Conservation (phyloP, 2,329 filamentous ascomycete species). For the Alternaria conjuncta region DNA sequence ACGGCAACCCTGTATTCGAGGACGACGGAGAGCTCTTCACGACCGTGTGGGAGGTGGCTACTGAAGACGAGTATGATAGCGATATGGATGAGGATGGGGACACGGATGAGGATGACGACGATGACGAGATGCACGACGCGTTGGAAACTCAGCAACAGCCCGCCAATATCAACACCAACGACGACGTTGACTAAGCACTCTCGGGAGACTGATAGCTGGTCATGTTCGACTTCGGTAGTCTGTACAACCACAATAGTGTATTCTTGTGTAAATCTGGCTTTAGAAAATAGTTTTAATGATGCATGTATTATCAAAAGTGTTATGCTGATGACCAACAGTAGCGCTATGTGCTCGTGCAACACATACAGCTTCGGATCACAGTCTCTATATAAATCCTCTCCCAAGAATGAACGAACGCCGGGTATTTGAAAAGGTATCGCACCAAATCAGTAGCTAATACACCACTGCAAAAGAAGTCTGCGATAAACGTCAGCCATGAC, state of each 20-base stretch:
- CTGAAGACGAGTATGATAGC: constrained; percentile 1
- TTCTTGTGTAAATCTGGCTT: background rate
- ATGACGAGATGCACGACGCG: constrained; percentile 6
- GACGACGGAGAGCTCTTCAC: constrained; percentile 16
- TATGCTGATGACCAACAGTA: background rate
- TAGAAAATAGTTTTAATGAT: background rate
- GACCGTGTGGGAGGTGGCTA: constrained; percentile 8
- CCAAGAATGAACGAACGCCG: background rate
- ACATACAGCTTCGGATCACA: background rate
- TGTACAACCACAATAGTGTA: background rate
- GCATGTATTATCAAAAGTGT: background rate
- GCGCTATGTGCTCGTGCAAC: background rate
- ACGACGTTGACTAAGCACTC: constrained; percentile 4
- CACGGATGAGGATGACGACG: constrained; percentile 3
- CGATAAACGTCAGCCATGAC: background rate
- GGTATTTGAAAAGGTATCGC: background rate
- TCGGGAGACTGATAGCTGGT: background rate
- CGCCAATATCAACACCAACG: background rate
- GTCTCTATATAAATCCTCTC: background rate
- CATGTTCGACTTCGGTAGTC: background rate
- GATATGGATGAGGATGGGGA: constrained; percentile 2
- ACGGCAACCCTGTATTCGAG: constrained; percentile 9
- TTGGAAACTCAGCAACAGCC: constrained; percentile 2
- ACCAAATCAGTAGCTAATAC: background rate
- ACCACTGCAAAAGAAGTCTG: background rate